Percentiles rank a stretch among this genome's conserved stretches.
Evolutionary conservation across 1,284 basidiomycete species (phyloP).

Genomic region (Taiwanofungus camphoratus): DNA sequence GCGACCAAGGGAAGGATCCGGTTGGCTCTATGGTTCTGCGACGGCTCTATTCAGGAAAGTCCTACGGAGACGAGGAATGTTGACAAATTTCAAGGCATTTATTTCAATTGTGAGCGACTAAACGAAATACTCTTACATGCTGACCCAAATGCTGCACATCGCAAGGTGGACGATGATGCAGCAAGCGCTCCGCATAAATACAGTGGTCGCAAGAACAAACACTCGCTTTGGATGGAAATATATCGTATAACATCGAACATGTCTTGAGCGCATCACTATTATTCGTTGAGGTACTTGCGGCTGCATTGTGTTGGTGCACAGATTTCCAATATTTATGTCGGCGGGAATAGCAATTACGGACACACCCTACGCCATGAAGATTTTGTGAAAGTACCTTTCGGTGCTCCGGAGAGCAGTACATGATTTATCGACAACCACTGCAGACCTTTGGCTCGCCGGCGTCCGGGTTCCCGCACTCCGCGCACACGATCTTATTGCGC

Average conservation of each 20-base stretch:
- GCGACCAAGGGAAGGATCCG: no score
- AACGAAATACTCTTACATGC: no score
- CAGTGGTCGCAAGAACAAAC: no score
- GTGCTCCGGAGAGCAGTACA: constrained; percentile 23
- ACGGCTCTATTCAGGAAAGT: no score
- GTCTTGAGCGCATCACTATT: neutral
- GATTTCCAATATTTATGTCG: constrained; percentile 12
- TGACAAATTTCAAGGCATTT: no score
- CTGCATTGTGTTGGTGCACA: constrained; percentile 9
- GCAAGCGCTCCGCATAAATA: no score
- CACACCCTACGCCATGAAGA: neutral
- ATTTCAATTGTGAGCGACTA: no score
- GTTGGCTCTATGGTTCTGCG: no score
- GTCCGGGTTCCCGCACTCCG: constrained; percentile 24
- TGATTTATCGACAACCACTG: constrained; percentile 21
- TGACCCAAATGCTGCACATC: no score
- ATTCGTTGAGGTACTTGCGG: constrained; percentile 5
- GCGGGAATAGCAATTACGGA: neutral
- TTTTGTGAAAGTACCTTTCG: constrained; percentile 14
- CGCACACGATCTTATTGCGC: constrained; percentile 21
- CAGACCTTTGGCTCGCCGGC: constrained; percentile 22
- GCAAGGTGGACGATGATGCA: no score
- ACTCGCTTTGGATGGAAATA: neutral
- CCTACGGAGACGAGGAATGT: no score
- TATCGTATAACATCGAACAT: neutral